phyloP scores from a whole-genome alignment of 306 rosid genomes.

The Mucuna pruriens region DNA sequence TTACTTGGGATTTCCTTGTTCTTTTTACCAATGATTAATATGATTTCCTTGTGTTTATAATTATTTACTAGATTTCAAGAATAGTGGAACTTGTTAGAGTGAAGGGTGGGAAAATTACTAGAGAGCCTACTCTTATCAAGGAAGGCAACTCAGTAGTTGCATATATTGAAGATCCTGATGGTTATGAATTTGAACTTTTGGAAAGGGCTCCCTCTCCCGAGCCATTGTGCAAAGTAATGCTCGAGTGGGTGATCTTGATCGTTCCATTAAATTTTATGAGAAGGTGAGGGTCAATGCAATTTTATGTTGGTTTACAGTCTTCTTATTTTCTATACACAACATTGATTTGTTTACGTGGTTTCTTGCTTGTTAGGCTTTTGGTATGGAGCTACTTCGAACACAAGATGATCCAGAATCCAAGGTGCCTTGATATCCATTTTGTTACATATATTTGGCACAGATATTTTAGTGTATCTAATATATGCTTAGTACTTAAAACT shows the following conservation, averaged over 20 bases:
- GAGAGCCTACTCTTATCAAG: slow-evolving; percentile 83
- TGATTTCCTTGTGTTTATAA: slow-evolving; percentile 19
- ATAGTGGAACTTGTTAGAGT: slow-evolving; percentile 82
- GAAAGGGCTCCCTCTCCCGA: slow-evolving; percentile 90
- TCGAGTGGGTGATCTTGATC: slow-evolving; percentile 93
- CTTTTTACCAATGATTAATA: slow-evolving; percentile 21
- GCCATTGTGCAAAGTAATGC: slow-evolving; percentile 97
- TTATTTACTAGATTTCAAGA: slow-evolving; percentile 69
- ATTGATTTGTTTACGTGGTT: slow-evolving; percentile 33
- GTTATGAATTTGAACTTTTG: slow-evolving; percentile 84
- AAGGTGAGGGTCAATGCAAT: slow-evolving; percentile 61
- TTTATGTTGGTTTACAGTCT: slow-evolving; percentile 24
- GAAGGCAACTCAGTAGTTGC: slow-evolving; percentile 74
- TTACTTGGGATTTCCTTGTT: slow-evolving; percentile 29
- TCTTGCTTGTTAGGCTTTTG: slow-evolving; percentile 65
- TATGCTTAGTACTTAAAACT: slow-evolving; percentile 1
- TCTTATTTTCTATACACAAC: slow-evolving; percentile 3
- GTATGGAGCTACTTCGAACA: slow-evolving; percentile 92
- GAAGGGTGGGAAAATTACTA: slow-evolving; percentile 88
- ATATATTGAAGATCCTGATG: slow-evolving; percentile 94
- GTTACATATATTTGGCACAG: background rate
- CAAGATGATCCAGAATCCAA: slow-evolving; percentile 87
- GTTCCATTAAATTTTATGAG: slow-evolving; percentile 87
- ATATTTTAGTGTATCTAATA: background rate
- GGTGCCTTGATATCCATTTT: slow-evolving; percentile 54